Evolutionary conservation across 2,329 filamentous ascomycete genomes (phyloP).

Genomic region (Colletotrichum sp.): DNA sequence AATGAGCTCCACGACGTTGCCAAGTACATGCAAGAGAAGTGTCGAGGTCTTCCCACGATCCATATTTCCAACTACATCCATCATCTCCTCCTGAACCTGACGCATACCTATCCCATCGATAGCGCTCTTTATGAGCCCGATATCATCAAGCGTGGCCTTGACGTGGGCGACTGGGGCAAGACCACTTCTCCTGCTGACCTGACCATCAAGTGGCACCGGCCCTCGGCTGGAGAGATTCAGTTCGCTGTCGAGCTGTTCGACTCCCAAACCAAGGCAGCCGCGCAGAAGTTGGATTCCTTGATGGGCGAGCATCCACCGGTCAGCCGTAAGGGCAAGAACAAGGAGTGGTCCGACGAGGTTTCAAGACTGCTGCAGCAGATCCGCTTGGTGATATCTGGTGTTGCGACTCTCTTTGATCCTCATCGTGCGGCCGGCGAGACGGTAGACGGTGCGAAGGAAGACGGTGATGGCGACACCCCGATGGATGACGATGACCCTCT

Average conservation of each 20-base stretch:
- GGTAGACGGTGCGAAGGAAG: constrained; percentile 40
- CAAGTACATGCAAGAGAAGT: constrained; percentile 95
- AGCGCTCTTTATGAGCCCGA: constrained; percentile 86
- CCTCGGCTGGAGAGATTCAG: constrained; percentile 77
- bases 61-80: constrained; percentile 98
- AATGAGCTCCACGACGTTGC: constrained; percentile 90
- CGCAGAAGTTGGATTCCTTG: constrained; percentile 76
- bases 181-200: constrained; percentile 76
- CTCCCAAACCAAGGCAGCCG: constrained; percentile 78
- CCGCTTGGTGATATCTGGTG: constrained; percentile 86
- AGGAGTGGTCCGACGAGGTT: constrained; percentile 98
- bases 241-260: constrained; percentile 92
- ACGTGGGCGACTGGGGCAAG: constrained; percentile 83
- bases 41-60: constrained; percentile 90
- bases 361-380: constrained; percentile 88
- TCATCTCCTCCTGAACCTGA: constrained; percentile 92
- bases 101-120: constrained; percentile 91
- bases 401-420: constrained; percentile 88
- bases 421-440: constrained; percentile 66
- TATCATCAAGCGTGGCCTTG: constrained; percentile 72
- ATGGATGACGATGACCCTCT: constrained; percentile 55
- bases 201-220: constrained; percentile 90
- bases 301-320: constrained; percentile 82
- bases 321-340: constrained; percentile 92
- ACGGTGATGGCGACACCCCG: constrained; percentile 51